phyloP scores from a whole-genome alignment of 495 filamentous ascomycete species.

The Aspergillus diversus region DNA sequence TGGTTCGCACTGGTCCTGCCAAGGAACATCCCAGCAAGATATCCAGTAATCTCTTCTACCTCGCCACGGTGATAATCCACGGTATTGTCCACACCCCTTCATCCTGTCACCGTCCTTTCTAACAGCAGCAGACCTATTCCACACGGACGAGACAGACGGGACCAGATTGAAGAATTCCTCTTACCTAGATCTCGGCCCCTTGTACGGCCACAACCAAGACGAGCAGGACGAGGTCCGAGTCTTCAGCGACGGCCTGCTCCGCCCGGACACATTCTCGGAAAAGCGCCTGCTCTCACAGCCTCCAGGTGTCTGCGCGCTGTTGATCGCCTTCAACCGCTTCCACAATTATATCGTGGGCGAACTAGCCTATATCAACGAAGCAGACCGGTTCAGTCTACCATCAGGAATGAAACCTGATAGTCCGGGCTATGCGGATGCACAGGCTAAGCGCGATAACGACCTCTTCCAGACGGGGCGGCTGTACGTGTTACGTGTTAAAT shows the following conservation, averaged over 20 bases:
- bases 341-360: constrained; percentile 50
- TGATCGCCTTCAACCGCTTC: constrained; percentile 57
- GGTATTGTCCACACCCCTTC: constrained; percentile 31
- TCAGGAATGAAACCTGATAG: background rate
- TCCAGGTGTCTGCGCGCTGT: constrained; percentile 65
- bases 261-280: constrained; percentile 74
- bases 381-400: constrained; percentile 41
- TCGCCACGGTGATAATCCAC: constrained; percentile 80
- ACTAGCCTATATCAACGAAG: constrained; percentile 55
- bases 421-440: constrained; percentile 11
- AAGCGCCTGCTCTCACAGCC: constrained; percentile 69
- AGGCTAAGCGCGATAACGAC: constrained; percentile 33
- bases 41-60: constrained; percentile 76
- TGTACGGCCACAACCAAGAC: constrained; percentile 70
- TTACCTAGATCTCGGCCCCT: constrained; percentile 74
- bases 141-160: constrained; percentile 32
- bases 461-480: constrained; percentile 35
- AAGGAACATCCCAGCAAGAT: constrained; percentile 65
- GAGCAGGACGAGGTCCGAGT: constrained; percentile 67
- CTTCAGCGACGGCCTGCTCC: constrained; percentile 70
- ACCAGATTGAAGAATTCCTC: constrained; percentile 48
- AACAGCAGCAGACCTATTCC: constrained; percentile 49
- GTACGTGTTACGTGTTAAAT: constrained; percentile 19
- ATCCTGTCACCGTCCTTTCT: too few species aligned
- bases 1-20: constrained; percentile 50